A percentile compares a stretch with the other conserved stretches of the same genome.
Evolutionary conservation across 805 yeast species (phyloP).

Genomic region (Yarrowia sp.): DNA sequence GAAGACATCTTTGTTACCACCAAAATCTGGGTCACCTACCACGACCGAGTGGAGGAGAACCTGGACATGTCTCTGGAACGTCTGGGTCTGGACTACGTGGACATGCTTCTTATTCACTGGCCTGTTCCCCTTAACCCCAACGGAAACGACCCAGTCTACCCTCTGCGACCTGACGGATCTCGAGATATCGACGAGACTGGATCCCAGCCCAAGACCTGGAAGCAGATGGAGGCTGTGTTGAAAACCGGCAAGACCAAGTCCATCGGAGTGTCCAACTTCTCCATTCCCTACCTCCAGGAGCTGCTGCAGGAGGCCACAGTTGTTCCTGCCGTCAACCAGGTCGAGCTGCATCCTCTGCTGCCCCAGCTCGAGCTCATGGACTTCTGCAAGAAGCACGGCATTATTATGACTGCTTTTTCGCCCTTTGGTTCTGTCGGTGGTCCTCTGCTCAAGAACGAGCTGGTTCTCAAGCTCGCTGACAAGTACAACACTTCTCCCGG

Average conservation of each 20-base stretch:
- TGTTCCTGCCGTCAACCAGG: constrained; percentile 69
- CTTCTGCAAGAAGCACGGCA: constrained; percentile 5
- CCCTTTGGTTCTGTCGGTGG: constrained; percentile 57
- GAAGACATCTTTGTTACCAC: constrained; percentile 59
- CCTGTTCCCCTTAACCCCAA: constrained; percentile 9
- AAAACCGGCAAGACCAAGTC: constrained; percentile 47
- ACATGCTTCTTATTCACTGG: constrained; percentile 34
- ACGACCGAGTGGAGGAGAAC: constrained; percentile 45
- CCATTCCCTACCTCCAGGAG: constrained; percentile 46
- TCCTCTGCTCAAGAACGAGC: constrained; percentile 53
- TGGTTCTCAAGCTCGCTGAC: constrained; percentile 51
- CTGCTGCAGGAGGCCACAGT: constrained; percentile 39
- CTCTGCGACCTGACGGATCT: neutral
- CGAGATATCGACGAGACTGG: constrained; percentile 20
- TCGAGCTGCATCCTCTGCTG: constrained; percentile 70
- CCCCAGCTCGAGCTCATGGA: constrained; percentile 55
- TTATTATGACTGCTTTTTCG: constrained; percentile 1
- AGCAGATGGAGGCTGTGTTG: constrained; percentile 56
- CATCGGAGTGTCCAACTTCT: constrained; percentile 75
- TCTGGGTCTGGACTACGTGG: constrained; percentile 59
- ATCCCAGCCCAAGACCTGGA: constrained; percentile 54
- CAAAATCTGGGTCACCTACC: constrained; percentile 50
- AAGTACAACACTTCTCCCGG: constrained; percentile 53
- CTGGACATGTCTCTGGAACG: constrained; percentile 50
- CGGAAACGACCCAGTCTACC: constrained; percentile 2